Percentiles rank a stretch among this genome's conserved stretches.
Evolutionary conservation across 345 rosid species (phyloP).

Genomic region (Arabidopsis thaliana): DNA sequence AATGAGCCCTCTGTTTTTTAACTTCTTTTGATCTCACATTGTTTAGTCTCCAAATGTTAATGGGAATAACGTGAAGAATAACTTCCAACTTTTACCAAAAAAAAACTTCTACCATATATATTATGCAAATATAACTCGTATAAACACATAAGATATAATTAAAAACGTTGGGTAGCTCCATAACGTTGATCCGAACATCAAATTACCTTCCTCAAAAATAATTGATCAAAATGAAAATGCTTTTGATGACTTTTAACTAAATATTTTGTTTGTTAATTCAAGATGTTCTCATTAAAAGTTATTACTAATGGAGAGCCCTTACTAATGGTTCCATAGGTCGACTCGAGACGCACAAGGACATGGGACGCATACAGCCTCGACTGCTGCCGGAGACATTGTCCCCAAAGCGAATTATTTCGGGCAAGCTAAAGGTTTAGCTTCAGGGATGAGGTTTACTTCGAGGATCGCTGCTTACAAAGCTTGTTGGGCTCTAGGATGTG

Average conservation of each 20-base stretch:
- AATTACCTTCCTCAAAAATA: neutral
- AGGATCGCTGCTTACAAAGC: slow-evolving; percentile 79
- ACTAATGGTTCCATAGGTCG: slow-evolving; percentile 36
- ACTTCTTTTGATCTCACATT: neutral
- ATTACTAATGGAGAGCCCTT: neutral
- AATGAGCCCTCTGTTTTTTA: neutral
- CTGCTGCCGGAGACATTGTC: slow-evolving; percentile 67
- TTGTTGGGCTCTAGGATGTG: slow-evolving; percentile 73
- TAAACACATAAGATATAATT: neutral
- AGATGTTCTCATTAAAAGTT: neutral
- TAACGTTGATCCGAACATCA: neutral
- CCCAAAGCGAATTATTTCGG: slow-evolving; percentile 56
- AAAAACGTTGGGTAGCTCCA: neutral
- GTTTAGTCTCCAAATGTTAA: neutral
- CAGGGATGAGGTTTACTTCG: slow-evolving; percentile 69
- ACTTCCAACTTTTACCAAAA: neutral
- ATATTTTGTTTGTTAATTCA: neutral
- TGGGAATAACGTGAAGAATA: neutral
- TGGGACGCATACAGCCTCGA: slow-evolving; percentile 89
- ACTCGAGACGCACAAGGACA: slow-evolving; percentile 78
- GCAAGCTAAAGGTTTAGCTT: slow-evolving; percentile 63
- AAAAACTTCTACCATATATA: neutral
- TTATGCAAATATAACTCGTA: neutral
- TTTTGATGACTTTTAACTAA: neutral
- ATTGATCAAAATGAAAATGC: neutral